Evolutionary conservation across 306 rosid genomes (phyloP), one percentile per base, ranked within the genome.

Genomic region (Quercus glauca): DNA sequence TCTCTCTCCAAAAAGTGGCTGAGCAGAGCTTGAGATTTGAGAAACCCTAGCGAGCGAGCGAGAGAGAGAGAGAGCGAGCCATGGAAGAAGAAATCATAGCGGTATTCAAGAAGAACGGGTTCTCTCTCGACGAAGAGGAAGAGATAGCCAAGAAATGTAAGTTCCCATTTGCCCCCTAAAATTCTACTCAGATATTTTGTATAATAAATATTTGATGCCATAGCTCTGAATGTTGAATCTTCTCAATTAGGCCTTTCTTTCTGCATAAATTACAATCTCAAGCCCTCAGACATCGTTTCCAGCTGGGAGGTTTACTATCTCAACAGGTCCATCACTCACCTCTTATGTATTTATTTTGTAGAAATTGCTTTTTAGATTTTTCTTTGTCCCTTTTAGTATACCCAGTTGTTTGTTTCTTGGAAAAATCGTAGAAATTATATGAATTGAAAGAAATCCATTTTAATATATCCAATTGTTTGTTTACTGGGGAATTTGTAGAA

Each of bases 271-370:
- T 93, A 89, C 88, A 83, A 76, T 75, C 90, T 95, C 67, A 89
- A 75, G 76, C 91, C 98, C 82, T 85, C 93, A 4, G 97, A 93
- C 76, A 86, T 95, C 61, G 93, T 91, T 77, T 93, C 98, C 20
- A 86, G 89, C 82, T 95, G 99, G 99, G 99, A 91, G 79, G 84
- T 86, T 73, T 89, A 95, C 87, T 92, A 92, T 79, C 99, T 93
- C 76, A 95, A 95, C 84, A 93, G 99, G 98, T 95, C 21, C 72
- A 59, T 55, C 19, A 11, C 25, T 64, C 49, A 37, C 68, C 69
- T 76, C 52, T 53, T 31, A 29, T 18, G 19, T 33, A 25, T 61
- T 12, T 3, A 4, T 67, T 67, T 67, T 13, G 23, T 67, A 35
- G 51, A 67, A 18, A 19, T n/a, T 67, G 72, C 18, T 67, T 67